phyloP scores from a whole-genome alignment of 805 yeast species.

The Candida nemodendra region DNA sequence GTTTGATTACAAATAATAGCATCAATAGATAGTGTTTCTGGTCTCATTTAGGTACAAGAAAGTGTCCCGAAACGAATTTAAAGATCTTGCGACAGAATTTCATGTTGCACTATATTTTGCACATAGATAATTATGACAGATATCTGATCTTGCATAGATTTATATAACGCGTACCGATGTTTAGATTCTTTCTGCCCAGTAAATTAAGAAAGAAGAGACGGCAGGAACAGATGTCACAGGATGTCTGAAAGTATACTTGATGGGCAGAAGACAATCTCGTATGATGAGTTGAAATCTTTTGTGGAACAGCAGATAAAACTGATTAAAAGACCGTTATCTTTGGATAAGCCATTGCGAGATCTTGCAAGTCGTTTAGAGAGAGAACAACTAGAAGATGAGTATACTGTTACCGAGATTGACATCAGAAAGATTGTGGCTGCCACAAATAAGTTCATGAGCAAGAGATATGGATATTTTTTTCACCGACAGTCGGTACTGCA shows the following conservation, averaged over 20 bases:
- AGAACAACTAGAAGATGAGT: constrained; percentile 3
- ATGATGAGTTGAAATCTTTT: constrained; percentile 25
- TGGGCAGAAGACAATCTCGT: constrained; percentile 15
- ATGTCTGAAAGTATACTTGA: neutral
- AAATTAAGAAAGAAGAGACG: too few species aligned
- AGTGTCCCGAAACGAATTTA: too few species aligned
- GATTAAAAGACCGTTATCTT: constrained; percentile 17
- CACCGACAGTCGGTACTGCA: constrained; percentile 32
- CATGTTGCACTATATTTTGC: too few species aligned
- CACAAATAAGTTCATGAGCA: constrained; percentile 11
- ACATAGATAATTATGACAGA: too few species aligned
- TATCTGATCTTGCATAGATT: too few species aligned
- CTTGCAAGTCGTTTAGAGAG: constrained; percentile 8
- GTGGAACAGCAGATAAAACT: constrained; percentile 24
- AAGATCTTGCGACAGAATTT: too few species aligned
- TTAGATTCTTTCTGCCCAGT: too few species aligned
- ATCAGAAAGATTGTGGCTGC: constrained; percentile 10
- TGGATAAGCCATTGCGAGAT: constrained; percentile 14
- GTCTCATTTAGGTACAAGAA: too few species aligned
- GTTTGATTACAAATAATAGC: too few species aligned
- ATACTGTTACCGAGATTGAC: constrained; percentile 11
- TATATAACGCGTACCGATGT: too few species aligned
- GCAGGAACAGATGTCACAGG: too few species aligned
- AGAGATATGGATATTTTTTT: constrained; percentile 25
- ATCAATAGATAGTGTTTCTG: too few species aligned